Base-by-base conservation (phyloP, 805 yeast species). In the Saccharomycopsis fermentans region DNA sequence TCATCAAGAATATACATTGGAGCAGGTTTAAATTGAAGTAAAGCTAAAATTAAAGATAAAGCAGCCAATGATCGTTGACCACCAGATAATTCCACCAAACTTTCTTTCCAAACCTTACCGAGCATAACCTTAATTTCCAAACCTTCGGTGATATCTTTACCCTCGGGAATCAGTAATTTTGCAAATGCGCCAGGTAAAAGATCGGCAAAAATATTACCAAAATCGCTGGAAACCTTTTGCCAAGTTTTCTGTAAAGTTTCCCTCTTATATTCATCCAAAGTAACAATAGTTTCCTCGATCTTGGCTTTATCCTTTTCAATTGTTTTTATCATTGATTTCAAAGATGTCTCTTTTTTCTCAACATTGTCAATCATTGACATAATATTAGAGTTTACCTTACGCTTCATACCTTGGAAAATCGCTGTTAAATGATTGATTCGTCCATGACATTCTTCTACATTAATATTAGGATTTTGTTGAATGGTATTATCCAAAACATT, bases 1-100 rank as follows among this genome's bases (percentile, higher is more conserved):
- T 94, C 99, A 72, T 94, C 99, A 59, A 94, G 75, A 65, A 94
- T 92, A 68, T 94, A 94, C 96, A 94, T 88, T 6, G 99, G 99
- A 1, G 99, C 99, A 4, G 99, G 99, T 70, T 90, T 89, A 76
- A 87, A 92, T 70, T 90, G 96, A 55, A 94, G 75, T 61, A 94
- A 76, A 0, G 98, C 96, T 82, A 92, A 80, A 65, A 94, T 94
- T 65, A 92, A 76, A 2, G 98, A 88, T 58, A 94, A 74, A 0
- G 99, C 99, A 63, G 92, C 88, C 63, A 95, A 79, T 1, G 98
- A 94, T 64, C 98, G 74, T 71, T 94, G 99, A 19, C 99, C 99
- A 58, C 99, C 99, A 6, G 96, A 88, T 52, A 94, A 76, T 72
- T 94, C 99, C 11, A 90, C 95, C 61, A 94, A 77, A 66, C 96